Percentiles rank a stretch among this genome's conserved stretches.
Evolutionary conservation across 2,329 filamentous ascomycete genomes (phyloP).

Genomic region (Plectosphaerella sp.): DNA sequence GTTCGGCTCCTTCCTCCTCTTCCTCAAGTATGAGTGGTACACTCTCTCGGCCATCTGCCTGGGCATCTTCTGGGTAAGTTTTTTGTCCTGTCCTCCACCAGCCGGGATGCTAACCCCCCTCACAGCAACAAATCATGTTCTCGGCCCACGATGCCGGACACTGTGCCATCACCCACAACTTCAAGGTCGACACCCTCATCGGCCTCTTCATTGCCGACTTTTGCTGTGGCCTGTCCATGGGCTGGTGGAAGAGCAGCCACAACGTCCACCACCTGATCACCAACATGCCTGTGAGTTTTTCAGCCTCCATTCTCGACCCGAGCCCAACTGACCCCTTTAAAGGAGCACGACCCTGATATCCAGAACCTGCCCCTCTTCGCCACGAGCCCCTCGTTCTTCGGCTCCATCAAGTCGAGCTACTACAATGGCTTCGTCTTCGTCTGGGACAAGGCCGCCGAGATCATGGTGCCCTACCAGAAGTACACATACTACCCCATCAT

Average conservation of each 20-base stretch:
- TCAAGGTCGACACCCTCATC: slow-evolving; percentile 53
- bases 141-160: slow-evolving; percentile 63
- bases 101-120: slow-evolving; percentile 10
- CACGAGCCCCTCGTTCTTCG: slow-evolving; percentile 61
- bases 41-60: slow-evolving; percentile 52
- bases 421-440: slow-evolving; percentile 58
- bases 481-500: slow-evolving; percentile 68
- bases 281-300: slow-evolving; percentile 48
- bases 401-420: slow-evolving; percentile 58
- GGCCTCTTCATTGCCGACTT: slow-evolving; percentile 61
- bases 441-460: slow-evolving; percentile 57
- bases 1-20: slow-evolving; percentile 41
- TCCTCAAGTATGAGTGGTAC: slow-evolving; percentile 49
- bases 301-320: background rate
- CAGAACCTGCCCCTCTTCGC: slow-evolving; percentile 69
- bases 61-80: slow-evolving; percentile 56
- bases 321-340: slow-evolving; percentile 6
- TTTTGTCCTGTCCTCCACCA: slow-evolving; percentile 1
- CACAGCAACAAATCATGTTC: slow-evolving; percentile 64
- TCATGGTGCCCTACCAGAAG: slow-evolving; percentile 56
- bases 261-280: slow-evolving; percentile 66
- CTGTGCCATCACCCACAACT: slow-evolving; percentile 56
- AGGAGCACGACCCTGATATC: slow-evolving; percentile 55
- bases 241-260: slow-evolving; percentile 68
- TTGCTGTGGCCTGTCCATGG: slow-evolving; percentile 60